Evolutionary conservation across 768 basidiomycete genomes (phyloP).

Genomic region (Amanita muscaria): DNA sequence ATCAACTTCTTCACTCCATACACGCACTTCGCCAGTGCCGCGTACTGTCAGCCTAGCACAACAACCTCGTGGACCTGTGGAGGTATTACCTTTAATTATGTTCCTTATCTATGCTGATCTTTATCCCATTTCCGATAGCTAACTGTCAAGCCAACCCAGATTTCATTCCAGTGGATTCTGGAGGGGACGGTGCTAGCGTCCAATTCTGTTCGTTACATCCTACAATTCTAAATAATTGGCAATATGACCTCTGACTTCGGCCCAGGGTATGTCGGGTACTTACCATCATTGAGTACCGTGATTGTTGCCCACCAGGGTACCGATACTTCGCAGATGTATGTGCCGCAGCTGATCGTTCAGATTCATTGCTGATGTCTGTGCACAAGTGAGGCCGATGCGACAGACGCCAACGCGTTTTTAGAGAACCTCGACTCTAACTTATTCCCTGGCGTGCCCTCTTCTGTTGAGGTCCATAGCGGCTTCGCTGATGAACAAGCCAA

Average conservation of each 20-base stretch:
- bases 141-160: conserved; percentile 31
- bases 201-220: conserved; percentile 28
- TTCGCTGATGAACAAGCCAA: conserved; percentile 34
- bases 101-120: not conserved
- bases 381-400: conserved; percentile 27
- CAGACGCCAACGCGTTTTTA: conserved; percentile 29
- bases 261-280: conserved; percentile 22
- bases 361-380: not conserved
- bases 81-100: conserved; percentile 21
- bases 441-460: conserved; percentile 38
- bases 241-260: not conserved
- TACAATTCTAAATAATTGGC: not conserved
- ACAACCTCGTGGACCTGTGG: conserved; percentile 46
- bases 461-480: conserved; percentile 35
- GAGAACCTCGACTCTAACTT: conserved; percentile 25
- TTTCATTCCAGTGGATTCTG: conserved; percentile 36
- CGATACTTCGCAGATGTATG: conserved; percentile 26
- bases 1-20: conserved; percentile 38
- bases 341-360: not conserved
- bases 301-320: conserved; percentile 39
- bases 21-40: conserved; percentile 40
- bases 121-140: conserved; percentile 18
- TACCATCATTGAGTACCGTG: conserved; percentile 24
- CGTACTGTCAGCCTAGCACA: conserved; percentile 36
- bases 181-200: conserved; percentile 30